Evolutionary conservation across 2,329 filamentous ascomycete genomes (phyloP).

Genomic region (Alternaria sp.): DNA sequence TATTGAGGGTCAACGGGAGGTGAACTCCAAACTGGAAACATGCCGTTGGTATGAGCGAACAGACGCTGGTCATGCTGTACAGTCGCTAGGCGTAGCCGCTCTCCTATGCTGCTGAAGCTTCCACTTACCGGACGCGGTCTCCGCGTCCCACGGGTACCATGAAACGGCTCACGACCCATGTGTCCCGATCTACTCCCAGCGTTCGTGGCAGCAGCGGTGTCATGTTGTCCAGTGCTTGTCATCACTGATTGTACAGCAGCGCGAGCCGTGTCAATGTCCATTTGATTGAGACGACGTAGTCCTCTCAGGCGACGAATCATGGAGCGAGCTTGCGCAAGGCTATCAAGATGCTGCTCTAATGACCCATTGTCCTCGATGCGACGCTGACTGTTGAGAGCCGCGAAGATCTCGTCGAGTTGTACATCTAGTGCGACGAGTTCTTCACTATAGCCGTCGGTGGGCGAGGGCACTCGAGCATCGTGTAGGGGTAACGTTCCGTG

Average conservation of each 20-base stretch:
- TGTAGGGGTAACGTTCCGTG: background rate
- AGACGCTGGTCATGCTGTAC: background rate
- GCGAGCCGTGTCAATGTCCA: background rate
- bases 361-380: background rate
- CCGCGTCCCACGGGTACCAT: rapidly evolving
- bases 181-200: background rate
- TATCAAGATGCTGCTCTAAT: background rate
- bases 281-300: background rate
- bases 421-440: background rate
- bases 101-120: background rate
- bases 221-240: background rate
- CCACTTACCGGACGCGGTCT: background rate
- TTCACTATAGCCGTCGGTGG: background rate
- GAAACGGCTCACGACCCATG: background rate
- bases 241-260: background rate
- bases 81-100: background rate
- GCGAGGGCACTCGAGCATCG: background rate
- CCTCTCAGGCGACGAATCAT: background rate
- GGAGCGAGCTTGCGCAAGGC: background rate
- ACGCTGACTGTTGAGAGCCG: background rate
- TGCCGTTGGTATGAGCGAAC: background rate
- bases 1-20: background rate
- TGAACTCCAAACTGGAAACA: background rate
- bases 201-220: background rate
- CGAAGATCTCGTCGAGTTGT: background rate